Base-by-base conservation (phyloP, 441 rosid species). In the Arabidopsis hybrid region DNA sequence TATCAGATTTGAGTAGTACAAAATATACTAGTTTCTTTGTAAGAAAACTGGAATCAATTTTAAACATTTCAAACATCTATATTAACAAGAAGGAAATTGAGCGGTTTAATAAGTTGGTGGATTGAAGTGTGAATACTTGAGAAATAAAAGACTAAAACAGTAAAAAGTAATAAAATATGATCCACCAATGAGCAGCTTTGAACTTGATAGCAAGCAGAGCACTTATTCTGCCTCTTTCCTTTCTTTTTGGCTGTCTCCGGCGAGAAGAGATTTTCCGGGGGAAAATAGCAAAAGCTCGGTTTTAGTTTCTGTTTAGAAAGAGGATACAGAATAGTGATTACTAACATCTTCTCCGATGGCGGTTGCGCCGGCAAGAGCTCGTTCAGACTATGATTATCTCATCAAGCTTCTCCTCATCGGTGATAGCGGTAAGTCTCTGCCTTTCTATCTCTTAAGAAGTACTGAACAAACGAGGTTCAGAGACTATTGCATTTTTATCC, bases 381-480 rank as follows among this genome's bases (percentile, higher is more conserved):
- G 81, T 57, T 64, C 81, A 16, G 81, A 78, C 60, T 78, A 78
- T 56, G 81, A 78, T 62, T 78, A 73, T 74, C 78, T 78, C 65
- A 63, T 78, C 72, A 78, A 78, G 71, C 78, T 78, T 32, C 81
- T 78, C 64, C 81, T 78, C 66, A 78, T 78, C 67, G 81, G 81
- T 49, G 81, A 78, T 68, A 78, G 81, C 57, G 81, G 81, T 68
- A 63, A 36, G 14, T 63, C 13, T 61, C 56, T 56, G 0, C 12
- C 1, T 29, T 12, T 42, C 17, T 62, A n/a, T n/a, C 11, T 57
- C 17, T 36, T 35, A 0, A 2, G 12, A 52, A 62, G 53, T 16
- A 34, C 21, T 13, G 58, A 60, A 2, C n/a, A 8, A 36, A 36
- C 13, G 0, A 5, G 26, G 26, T 21, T 21, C 26, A 21, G 26